Evolutionary conservation across 2,329 filamentous ascomycete genomes (phyloP).

Genomic region (Trichoderma atroviride): DNA sequence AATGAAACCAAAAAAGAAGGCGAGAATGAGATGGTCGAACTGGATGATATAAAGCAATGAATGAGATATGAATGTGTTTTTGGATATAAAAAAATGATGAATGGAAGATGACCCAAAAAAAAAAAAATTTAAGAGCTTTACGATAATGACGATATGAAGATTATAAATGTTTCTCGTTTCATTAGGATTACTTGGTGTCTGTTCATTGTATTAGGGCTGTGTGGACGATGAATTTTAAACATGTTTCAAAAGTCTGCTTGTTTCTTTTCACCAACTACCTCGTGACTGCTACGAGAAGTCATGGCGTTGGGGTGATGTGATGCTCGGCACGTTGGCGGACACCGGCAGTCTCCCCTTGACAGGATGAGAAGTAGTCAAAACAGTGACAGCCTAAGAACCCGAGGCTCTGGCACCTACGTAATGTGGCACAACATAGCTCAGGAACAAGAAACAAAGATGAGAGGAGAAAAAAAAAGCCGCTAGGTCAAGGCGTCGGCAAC

Average conservation of each 20-base stretch:
- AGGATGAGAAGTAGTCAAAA: not conserved
- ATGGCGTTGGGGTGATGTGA: not conserved
- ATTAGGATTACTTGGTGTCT: not conserved
- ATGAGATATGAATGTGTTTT: not conserved
- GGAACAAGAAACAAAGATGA: not conserved
- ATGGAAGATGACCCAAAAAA: not conserved
- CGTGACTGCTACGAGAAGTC: not conserved
- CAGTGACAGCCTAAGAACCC: not conserved
- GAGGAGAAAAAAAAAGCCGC: not conserved
- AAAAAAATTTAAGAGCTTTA: slow-evolving; percentile 21
- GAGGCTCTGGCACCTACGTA: slow-evolving; percentile 4
- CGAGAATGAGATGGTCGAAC: not conserved
- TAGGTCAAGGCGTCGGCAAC: slow-evolving; percentile 4
- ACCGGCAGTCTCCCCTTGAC: not conserved
- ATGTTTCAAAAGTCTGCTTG: not conserved
- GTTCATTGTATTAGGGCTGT: not conserved
- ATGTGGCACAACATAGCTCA: slow-evolving; percentile 10
- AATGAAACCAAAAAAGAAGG: slow-evolving; percentile 1
- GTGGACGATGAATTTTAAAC: not conserved
- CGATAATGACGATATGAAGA: slow-evolving; percentile 25
- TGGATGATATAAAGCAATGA: slow-evolving; percentile 13
- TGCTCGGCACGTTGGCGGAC: not conserved
- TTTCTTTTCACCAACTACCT: not conserved
- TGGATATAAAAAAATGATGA: not conserved
- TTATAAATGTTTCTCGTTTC: slow-evolving; percentile 5